Conservation (phyloP, 305 asterid species). For the Solanum hybrid region DNA sequence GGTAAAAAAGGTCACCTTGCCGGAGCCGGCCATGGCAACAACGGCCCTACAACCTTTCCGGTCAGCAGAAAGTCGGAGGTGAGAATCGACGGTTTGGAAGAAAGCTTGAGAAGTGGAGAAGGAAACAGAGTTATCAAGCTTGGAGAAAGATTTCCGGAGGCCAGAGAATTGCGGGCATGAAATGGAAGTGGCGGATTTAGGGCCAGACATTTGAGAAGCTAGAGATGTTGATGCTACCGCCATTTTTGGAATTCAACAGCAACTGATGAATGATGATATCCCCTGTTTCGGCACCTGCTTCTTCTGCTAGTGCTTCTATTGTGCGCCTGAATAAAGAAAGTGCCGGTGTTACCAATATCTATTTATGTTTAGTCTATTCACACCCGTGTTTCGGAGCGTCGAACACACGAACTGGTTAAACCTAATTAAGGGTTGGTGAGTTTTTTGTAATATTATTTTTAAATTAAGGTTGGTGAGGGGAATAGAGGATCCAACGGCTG, state of each 20-base stretch:
- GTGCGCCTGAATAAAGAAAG: not conserved
- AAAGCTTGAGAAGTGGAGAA: slow-evolving; percentile 33
- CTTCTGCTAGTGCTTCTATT: not conserved
- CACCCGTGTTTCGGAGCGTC: not conserved
- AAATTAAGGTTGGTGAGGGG: not conserved
- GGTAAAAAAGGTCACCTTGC: slow-evolving; percentile 38
- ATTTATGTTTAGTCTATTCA: not conserved
- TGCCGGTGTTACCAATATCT: not conserved
- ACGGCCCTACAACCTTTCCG: slow-evolving; percentile 48
- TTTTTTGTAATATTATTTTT: not conserved
- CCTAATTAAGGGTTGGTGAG: not conserved
- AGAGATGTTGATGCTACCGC: slow-evolving; percentile 71
- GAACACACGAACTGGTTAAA: not conserved
- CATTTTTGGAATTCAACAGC: slow-evolving; percentile 15
- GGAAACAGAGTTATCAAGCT: slow-evolving; percentile 17
- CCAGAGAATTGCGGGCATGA: slow-evolving; percentile 47
- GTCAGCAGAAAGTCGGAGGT: slow-evolving; percentile 39
- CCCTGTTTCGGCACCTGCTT: not conserved
- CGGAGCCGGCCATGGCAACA: slow-evolving; percentile 76
- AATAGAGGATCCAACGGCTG: not conserved
- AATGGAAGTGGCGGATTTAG: slow-evolving; percentile 12
- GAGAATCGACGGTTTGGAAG: slow-evolving; percentile 44
- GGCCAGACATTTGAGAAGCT: slow-evolving; percentile 36
- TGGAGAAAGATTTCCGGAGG: slow-evolving; percentile 49
- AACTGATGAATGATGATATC: not conserved